Conservation (phyloP, 2,329 filamentous ascomycete genomes). For the Ascochyta viciae-villosae region DNA sequence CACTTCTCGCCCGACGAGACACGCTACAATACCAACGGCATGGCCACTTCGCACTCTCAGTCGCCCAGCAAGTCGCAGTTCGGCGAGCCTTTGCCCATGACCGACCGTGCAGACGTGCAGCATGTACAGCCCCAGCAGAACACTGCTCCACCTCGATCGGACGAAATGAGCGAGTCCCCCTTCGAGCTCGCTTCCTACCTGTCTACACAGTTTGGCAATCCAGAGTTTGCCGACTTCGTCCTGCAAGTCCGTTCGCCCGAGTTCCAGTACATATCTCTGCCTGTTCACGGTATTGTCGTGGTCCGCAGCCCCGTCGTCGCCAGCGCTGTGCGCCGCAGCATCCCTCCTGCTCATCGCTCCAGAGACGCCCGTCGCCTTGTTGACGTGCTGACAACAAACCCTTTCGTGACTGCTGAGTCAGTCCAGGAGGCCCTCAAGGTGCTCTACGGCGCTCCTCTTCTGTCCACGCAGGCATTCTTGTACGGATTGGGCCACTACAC, state of each 20-base stretch:
- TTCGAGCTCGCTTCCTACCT: conserved; percentile 45
- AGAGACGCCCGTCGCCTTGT: conserved; percentile 36
- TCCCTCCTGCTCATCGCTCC: conserved; percentile 26
- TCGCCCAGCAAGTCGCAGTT: conserved; percentile 44
- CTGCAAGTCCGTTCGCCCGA: conserved; percentile 44
- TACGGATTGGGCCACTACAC: conserved; percentile 40
- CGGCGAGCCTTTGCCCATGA: conserved; percentile 27
- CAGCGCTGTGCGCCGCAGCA: conserved; percentile 35
- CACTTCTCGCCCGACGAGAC: conserved; percentile 28
- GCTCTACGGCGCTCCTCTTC: conserved; percentile 46
- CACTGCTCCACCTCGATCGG: conserved; percentile 17
- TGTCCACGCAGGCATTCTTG: conserved; percentile 35
- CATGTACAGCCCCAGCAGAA: conserved; percentile 29
- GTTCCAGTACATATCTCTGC: conserved; percentile 38
- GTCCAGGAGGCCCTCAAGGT: conserved; percentile 46
- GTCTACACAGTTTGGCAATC: conserved; percentile 43
- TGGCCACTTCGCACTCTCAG: conserved; percentile 39
- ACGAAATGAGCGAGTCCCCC: conserved; percentile 33
- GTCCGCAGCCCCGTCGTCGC: conserved; percentile 45
- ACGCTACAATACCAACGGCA: conserved; percentile 33
- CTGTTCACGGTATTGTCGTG: conserved; percentile 46
- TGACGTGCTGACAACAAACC: conserved; percentile 37
- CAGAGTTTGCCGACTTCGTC: conserved; percentile 47
- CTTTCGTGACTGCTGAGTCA: conserved; percentile 38
- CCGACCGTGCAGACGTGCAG: conserved; percentile 32